These are phyloP conservation scores for Colletotrichum spaethianum DNA, from an alignment of 2,329 filamentous ascomycete genomes.

Conservation along the genomic window DNA sequence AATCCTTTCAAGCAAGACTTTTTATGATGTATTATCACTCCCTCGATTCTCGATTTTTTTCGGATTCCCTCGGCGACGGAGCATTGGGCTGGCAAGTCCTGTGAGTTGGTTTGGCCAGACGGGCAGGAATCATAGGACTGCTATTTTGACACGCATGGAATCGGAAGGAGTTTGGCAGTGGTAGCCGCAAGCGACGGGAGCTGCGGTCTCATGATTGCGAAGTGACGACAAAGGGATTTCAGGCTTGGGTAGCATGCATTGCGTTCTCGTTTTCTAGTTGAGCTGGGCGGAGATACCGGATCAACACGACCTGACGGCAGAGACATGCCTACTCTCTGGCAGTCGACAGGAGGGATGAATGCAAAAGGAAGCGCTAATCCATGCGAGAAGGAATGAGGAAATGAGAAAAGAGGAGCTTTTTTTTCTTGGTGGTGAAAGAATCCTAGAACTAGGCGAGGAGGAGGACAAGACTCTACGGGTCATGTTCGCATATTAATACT, in stretches of 20 bases:
- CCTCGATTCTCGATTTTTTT: constrained; percentile 35
- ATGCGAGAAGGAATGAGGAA: constrained; percentile 3
- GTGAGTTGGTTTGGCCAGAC: constrained; percentile 25
- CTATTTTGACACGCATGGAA: constrained; percentile 41
- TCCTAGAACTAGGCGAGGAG: constrained; percentile 1
- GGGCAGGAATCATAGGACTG: constrained; percentile 40
- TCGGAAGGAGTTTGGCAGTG: constrained; percentile 41
- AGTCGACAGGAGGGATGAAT: constrained; percentile 3
- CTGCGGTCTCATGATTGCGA: constrained; percentile 36
- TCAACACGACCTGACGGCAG: constrained; percentile 3
- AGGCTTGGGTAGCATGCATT: constrained; percentile 37
- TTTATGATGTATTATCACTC: constrained; percentile 40
- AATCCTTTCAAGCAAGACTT: constrained; percentile 20
- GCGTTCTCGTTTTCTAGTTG: constrained; percentile 26
- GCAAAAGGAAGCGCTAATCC: background rate
- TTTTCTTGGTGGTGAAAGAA: constrained; percentile 10
- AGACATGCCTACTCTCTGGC: background rate
- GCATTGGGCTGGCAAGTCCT: constrained; percentile 36
- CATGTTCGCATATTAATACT: constrained; percentile 5
- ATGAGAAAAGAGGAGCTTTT: background rate
- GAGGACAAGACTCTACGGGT: background rate
- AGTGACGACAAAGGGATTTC: constrained; percentile 30
- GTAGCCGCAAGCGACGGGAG: constrained; percentile 27
- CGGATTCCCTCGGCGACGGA: constrained; percentile 37
- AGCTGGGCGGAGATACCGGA: background rate